phyloP scores from a whole-genome alignment of 768 basidiomycete genomes.

The Tulasnella sp. region DNA sequence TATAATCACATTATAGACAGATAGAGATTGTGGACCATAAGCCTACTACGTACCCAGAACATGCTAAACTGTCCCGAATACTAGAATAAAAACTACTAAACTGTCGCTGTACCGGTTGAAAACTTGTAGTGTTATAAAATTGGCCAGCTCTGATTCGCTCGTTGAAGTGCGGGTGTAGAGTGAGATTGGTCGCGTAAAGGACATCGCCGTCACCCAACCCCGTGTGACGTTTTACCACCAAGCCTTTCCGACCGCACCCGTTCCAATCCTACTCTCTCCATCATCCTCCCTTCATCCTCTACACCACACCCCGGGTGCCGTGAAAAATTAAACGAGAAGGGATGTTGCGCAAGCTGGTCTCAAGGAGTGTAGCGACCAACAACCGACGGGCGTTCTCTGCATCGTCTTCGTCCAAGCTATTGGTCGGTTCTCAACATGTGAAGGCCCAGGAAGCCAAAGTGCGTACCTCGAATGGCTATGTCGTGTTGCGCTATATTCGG shows the following conservation, averaged over 20 bases:
- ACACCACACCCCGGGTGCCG: not conserved
- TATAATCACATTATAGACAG: not conserved
- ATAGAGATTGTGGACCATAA: not conserved
- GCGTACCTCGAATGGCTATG: constrained; percentile 15
- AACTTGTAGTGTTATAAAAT: no score
- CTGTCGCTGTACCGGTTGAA: no score
- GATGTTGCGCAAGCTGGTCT: constrained; percentile 5
- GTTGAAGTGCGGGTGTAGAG: no score
- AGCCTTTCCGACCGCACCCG: no score
- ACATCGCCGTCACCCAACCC: no score
- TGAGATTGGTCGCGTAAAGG: no score
- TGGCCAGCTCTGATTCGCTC: no score
- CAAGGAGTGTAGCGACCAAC: not conserved
- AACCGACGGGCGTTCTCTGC: constrained; percentile 43
- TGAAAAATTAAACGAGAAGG: not conserved
- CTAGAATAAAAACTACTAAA: no score
- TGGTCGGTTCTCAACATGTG: constrained; percentile 60
- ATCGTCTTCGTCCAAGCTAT: constrained; percentile 45
- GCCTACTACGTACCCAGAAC: not conserved
- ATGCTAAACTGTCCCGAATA: no score
- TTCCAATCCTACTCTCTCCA: not conserved
- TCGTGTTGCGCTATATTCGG: constrained; percentile 5
- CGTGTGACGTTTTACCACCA: no score
- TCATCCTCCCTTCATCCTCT: not conserved
- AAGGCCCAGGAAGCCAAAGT: constrained; percentile 80